Evolutionary conservation across 2,329 filamentous ascomycete species (phyloP).

Genomic region (Phyllosticta citriasiana): DNA sequence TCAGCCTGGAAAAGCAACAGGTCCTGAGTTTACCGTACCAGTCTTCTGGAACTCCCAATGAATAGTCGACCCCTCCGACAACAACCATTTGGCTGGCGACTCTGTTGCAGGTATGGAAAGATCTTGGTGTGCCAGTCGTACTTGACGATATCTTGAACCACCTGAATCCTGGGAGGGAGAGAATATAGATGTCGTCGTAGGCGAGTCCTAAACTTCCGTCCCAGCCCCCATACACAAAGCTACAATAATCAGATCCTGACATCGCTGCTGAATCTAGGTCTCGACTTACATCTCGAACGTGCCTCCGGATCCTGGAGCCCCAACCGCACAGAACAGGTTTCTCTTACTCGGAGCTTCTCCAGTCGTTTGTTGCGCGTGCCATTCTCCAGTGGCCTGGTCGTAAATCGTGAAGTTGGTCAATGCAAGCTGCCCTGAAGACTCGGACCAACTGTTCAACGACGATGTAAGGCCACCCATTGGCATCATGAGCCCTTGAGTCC

Average conservation of each 20-base stretch:
- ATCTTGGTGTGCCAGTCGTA: not conserved
- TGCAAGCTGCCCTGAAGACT: not conserved
- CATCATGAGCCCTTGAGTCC: not conserved
- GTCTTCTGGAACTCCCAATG: not conserved
- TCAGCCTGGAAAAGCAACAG: not conserved
- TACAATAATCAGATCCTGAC: not conserved
- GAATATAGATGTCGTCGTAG: not conserved
- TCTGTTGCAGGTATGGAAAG: not conserved
- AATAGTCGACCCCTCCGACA: not conserved
- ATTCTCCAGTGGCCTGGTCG: not conserved
- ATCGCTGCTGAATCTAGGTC: not conserved
- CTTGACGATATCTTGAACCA: not conserved
- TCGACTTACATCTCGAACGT: not conserved
- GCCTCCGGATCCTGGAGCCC: not conserved
- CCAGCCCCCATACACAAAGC: conserved; percentile 1
- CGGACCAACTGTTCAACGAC: not conserved
- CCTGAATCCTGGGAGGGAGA: conserved; percentile 1
- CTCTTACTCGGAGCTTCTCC: not conserved
- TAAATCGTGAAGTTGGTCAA: conserved; percentile 1
- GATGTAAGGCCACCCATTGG: not conserved
- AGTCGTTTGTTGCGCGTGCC: conserved; percentile 1
- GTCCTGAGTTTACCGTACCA: not conserved
- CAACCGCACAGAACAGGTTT: not conserved
- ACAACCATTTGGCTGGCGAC: not conserved
- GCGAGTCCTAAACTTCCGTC: not conserved